Conservation (phyloP, 2,329 filamentous ascomycete genomes). For the Monilinia aucupariae region DNA sequence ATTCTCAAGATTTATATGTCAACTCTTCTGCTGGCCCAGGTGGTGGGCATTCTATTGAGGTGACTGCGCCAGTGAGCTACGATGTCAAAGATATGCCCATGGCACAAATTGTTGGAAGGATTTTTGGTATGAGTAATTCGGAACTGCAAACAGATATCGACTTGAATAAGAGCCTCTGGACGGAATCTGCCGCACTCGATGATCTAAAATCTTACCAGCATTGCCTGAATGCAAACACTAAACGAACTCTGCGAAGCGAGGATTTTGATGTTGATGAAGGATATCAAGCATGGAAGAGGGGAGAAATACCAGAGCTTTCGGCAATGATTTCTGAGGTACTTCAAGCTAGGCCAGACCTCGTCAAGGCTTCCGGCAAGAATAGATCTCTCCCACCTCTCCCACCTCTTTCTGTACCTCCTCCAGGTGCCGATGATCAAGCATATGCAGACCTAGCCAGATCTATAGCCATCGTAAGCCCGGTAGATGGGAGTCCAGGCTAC, state of each 20-base stretch:
- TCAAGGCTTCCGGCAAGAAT: slow-evolving; percentile 52
- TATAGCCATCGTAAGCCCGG: slow-evolving; percentile 41
- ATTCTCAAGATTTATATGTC: slow-evolving; percentile 81
- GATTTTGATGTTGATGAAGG: slow-evolving; percentile 90
- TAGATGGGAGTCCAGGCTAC: slow-evolving; percentile 37
- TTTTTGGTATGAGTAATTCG: slow-evolving; percentile 74
- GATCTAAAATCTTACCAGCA: slow-evolving; percentile 94
- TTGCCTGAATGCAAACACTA: slow-evolving; percentile 75
- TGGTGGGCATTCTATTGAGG: slow-evolving; percentile 64
- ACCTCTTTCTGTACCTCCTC: slow-evolving; percentile 33
- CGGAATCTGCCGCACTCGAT: slow-evolving; percentile 80
- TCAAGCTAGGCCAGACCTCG: slow-evolving; percentile 76
- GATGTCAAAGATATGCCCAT: slow-evolving; percentile 96
- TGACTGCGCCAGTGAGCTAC: slow-evolving; percentile 76
- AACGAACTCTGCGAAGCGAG: slow-evolving; percentile 66
- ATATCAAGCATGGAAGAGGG: slow-evolving; percentile 85
- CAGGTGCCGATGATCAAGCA: slow-evolving; percentile 38
- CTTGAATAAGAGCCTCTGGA: slow-evolving; percentile 75
- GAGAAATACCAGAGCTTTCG: slow-evolving; percentile 80
- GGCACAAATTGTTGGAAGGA: slow-evolving; percentile 77
- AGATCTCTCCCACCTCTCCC: slow-evolving; percentile 54
- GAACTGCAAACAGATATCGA: slow-evolving; percentile 86
- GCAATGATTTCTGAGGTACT: slow-evolving; percentile 92
- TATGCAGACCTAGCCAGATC: slow-evolving; percentile 50
- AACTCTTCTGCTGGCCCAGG: slow-evolving; percentile 52